phyloP scores from a whole-genome alignment of 2,329 filamentous ascomycete species.

The Aaosphaeria arxii region DNA sequence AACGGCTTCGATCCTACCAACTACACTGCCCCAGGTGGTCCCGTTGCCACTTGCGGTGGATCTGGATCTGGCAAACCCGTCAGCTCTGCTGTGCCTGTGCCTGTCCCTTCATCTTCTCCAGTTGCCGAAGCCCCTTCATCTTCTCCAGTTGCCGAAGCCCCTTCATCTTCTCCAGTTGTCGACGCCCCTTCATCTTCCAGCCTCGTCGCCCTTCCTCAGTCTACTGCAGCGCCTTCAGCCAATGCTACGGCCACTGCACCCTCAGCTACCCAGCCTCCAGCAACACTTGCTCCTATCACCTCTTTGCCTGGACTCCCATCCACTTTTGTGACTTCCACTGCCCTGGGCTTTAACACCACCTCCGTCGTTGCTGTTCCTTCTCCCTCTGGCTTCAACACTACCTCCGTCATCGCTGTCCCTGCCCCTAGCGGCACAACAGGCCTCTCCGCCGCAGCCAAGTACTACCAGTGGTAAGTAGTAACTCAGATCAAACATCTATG shows the following conservation, averaged over 20 bases:
- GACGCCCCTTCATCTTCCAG: not conserved
- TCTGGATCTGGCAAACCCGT: constrained; percentile 5
- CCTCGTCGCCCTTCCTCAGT: not conserved
- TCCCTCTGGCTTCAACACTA: too few relatives aligned
- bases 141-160: not conserved
- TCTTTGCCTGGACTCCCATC: too few relatives aligned
- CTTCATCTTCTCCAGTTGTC: not conserved
- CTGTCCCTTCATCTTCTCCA: not conserved
- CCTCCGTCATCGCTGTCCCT: too few relatives aligned
- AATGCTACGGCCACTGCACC: not conserved
- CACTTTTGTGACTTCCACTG: too few relatives aligned
- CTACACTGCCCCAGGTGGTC: constrained; percentile 29
- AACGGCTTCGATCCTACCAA: constrained; percentile 27
- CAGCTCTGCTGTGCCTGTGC: not conserved
- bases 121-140: not conserved
- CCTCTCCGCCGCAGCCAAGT: too few relatives aligned
- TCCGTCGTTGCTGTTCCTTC: too few relatives aligned
- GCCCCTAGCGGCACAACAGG: too few relatives aligned
- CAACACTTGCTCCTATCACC: too few relatives aligned
- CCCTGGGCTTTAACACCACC: too few relatives aligned
- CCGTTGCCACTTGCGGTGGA: constrained; percentile 22
- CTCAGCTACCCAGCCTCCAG: not conserved
- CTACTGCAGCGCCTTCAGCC: not conserved
- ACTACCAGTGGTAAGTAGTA: too few relatives aligned
- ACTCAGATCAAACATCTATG: too few relatives aligned